phyloP scores from a whole-genome alignment of 208 protist genomes.

The Naegleria fowleri region DNA sequence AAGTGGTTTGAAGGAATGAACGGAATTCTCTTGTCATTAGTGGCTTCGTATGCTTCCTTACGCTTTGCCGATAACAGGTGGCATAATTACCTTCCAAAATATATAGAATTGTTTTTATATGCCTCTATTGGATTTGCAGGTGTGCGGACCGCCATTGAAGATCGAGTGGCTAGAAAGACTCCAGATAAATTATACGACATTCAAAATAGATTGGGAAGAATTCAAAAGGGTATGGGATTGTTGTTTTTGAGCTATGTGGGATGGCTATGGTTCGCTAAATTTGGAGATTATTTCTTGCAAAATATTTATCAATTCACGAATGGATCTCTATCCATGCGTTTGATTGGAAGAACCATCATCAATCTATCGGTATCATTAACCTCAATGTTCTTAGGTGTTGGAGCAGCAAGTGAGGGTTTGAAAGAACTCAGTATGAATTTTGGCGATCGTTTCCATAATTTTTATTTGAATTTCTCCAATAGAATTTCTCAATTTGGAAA shows the following conservation, averaged over 20 bases:
- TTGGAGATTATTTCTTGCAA: background rate
- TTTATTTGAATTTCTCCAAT: no score
- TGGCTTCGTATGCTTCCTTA: background rate
- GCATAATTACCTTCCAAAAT: background rate
- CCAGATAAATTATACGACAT: background rate
- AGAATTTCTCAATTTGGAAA: background rate
- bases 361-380: background rate
- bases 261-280: background rate
- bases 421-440: background rate
- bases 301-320: background rate
- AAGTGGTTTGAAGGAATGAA: background rate
- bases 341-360: no score
- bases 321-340: no score
- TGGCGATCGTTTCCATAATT: background rate
- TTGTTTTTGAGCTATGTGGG: background rate
- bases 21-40: background rate
- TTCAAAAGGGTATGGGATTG: background rate
- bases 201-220: background rate
- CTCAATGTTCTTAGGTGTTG: background rate
- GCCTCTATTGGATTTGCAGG: background rate
- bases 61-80: background rate
- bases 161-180: no score
- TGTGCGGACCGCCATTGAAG: background rate
- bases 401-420: background rate
- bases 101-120: background rate